phyloP scores from a whole-genome alignment of 108 stramenopile species.

The Nitzschia putrida region DNA sequence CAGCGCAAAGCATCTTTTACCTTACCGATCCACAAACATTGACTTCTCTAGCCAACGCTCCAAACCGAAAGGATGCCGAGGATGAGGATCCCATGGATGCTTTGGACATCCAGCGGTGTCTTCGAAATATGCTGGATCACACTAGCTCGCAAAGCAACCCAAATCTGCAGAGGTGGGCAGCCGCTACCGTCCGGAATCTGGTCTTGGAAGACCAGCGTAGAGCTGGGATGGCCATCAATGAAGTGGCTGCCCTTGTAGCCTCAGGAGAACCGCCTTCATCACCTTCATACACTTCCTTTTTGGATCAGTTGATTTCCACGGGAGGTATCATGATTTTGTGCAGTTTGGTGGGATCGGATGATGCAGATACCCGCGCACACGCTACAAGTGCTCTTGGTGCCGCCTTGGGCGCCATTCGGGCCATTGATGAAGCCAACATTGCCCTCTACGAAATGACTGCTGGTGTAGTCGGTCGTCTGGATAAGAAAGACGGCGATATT shows the following conservation, averaged over 20 bases:
- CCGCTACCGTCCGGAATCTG: conserved; percentile 66
- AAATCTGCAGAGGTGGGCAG: conserved; percentile 79
- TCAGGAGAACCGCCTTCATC: conserved; percentile 30
- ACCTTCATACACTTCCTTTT: conserved; percentile 63
- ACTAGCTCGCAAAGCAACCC: conserved; percentile 56
- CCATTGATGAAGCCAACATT: conserved; percentile 47
- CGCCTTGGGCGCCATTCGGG: conserved; percentile 59
- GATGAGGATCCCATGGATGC: conserved; percentile 35
- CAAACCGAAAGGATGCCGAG: conserved; percentile 8
- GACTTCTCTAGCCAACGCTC: conserved; percentile 25
- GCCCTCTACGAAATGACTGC: conserved; percentile 51
- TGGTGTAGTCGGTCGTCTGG: conserved; percentile 35
- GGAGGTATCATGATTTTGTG: conserved; percentile 83
- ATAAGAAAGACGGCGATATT: conserved; percentile 63
- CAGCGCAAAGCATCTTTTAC: conserved; percentile 70
- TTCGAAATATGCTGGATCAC: conserved; percentile 78
- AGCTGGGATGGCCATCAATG: conserved; percentile 53
- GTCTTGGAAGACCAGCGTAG: conserved; percentile 76
- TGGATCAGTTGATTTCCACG: conserved; percentile 58
- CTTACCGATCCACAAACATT: conserved; percentile 63
- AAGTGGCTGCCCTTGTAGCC: conserved; percentile 47
- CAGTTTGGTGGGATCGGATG: conserved; percentile 67
- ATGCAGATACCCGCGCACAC: conserved; percentile 79
- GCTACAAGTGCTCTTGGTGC: conserved; percentile 71
- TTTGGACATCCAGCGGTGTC: conserved; percentile 60